Evolutionary conservation across 768 basidiomycete species (phyloP), one percentile per base, ranked within the genome.

Genomic region (Gloeostereum incarnatum): DNA sequence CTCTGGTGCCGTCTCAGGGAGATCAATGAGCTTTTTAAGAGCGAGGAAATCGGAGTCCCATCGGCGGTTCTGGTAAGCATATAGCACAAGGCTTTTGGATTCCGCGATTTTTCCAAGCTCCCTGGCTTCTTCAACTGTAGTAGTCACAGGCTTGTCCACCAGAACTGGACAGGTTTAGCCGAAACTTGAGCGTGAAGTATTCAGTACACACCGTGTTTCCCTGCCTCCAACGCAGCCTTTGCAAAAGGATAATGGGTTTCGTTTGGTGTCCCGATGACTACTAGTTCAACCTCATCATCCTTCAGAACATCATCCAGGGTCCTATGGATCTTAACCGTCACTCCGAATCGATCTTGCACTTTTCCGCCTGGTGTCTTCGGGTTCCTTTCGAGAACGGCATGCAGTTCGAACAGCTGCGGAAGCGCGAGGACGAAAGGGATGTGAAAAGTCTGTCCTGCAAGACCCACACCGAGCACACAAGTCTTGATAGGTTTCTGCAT

Each of bases 1-100:
- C 37, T 68, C 59, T 2, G 71, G 61, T 11, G 72, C 66, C 7
- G 66, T 59, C 6, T 68, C 50, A 11, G 78, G 73, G 14, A 79
- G 62, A 6, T 62, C 58, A 18, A 88, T 56, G 17, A 88, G 65
- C 26, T 65, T 63, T 46, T 68, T 70, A 35, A 88, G 57, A 5
- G 83, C 71, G 26, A 85, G 62, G 58, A 78, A 86, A 51, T 89
- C 85, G 2, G 79, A 76, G 57, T 87, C 84, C 75, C 78, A 87
- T 40, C 84, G 69, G 35, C 85, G 68, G 52, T 82, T 84, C 51
- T 84, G 83, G 57, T 74, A 84, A 10, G 71, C 72, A 51, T 81
- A 87, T 14, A 87, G 59, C 22, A 86, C 66, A 19, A 81, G 63
- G 13, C 66, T 62, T 49, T 80, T 81, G 8, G 66, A 54, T 43